Evolutionary conservation across 257 asterid genomes (phyloP).

Genomic region (Hygrophila difformis): DNA sequence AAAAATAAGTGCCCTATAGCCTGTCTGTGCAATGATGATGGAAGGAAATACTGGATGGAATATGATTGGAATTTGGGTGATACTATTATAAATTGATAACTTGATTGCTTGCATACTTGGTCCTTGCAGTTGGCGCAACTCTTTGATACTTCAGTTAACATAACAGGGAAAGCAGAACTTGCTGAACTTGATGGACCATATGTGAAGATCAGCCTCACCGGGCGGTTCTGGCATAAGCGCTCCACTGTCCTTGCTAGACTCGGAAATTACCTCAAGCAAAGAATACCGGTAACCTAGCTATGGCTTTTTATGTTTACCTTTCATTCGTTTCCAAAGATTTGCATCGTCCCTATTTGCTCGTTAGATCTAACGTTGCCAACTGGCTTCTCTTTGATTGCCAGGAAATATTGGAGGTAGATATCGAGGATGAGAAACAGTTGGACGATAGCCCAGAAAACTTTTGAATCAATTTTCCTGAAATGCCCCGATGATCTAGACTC

Average conservation of each 20-base stretch:
- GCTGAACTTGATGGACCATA: conserved; percentile 91
- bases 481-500: too few relatives aligned
- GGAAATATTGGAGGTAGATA: conserved; percentile 93
- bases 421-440: conserved; percentile 90
- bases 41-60: too few relatives aligned
- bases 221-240: conserved; percentile 76
- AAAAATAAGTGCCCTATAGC: too few relatives aligned
- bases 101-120: not conserved
- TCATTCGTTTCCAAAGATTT: not conserved
- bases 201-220: conserved; percentile 73
- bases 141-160: conserved; percentile 73
- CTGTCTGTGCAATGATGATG: too few relatives aligned
- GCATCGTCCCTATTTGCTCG: too few relatives aligned
- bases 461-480: too few relatives aligned
- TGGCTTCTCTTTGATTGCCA: conserved; percentile 4
- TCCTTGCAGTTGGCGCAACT: conserved; percentile 72
- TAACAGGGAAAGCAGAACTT: conserved; percentile 84
- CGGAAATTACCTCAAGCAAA: conserved; percentile 90
- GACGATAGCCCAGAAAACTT: conserved; percentile 84
- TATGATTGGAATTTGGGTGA: not conserved
- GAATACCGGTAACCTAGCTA: conserved; percentile 51
- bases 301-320: not conserved
- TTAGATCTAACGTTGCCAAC: not conserved
- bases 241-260: conserved; percentile 46
- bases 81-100: too few relatives aligned